Conservation (phyloP, 2,329 filamentous ascomycete species). For the Lasiodiplodia theobromae region DNA sequence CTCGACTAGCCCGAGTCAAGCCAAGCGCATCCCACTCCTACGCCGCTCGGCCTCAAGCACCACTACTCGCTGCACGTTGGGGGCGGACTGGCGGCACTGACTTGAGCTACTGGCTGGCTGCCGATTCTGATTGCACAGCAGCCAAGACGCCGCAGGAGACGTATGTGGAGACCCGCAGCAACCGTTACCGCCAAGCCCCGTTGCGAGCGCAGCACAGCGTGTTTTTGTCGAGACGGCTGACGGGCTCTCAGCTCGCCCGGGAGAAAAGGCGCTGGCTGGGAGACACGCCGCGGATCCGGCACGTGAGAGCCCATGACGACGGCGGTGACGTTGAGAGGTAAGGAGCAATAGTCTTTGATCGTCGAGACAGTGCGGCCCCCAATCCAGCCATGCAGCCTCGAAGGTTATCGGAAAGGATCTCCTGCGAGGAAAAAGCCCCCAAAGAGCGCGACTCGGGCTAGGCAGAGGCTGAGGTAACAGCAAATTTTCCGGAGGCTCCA, state of each 20-base stretch:
- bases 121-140: conserved; percentile 22
- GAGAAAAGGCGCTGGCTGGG: conserved; percentile 1
- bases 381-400: neutral
- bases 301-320: neutral
- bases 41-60: conserved; percentile 18
- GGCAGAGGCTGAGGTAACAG: neutral
- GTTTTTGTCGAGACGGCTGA: neutral
- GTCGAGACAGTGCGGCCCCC: neutral
- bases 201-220: conserved; percentile 4
- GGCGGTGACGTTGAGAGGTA: conserved; percentile 20
- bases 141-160: conserved; percentile 10
- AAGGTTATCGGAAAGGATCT: neutral
- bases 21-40: conserved; percentile 17
- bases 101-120: conserved; percentile 12
- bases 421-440: neutral
- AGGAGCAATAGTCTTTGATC: conserved; percentile 3
- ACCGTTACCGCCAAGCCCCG: conserved; percentile 20
- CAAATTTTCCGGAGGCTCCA: conserved; percentile 14
- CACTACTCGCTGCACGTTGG: neutral
- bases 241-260: neutral
- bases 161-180: conserved; percentile 23
- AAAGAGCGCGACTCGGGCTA: neutral
- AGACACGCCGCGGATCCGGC: neutral
- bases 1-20: conserved; percentile 16
- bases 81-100: conserved; percentile 1